Evolutionary conservation across 768 basidiomycete species (phyloP).

Genomic region (Boletus rubroflammeus): DNA sequence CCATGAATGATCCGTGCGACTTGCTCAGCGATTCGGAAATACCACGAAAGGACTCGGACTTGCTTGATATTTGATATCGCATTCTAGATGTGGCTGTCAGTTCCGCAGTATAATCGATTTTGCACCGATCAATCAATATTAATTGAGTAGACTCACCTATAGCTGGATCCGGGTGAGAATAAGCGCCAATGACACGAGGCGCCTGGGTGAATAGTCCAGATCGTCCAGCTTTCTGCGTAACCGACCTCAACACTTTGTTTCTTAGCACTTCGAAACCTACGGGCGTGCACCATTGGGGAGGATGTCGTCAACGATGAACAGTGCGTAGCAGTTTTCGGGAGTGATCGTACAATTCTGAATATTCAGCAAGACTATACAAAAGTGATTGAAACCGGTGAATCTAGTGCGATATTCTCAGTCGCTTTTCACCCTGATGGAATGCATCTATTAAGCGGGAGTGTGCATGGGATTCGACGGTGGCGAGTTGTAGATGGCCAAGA

Average conservation of each 20-base stretch:
- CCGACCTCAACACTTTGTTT: not conserved
- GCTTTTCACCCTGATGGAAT: not conserved
- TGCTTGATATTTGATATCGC: too few species aligned
- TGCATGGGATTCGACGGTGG: not conserved
- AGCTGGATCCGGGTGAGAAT: too few species aligned
- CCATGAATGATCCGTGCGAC: too few species aligned
- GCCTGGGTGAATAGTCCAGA: not conserved
- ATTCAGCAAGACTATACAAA: not conserved
- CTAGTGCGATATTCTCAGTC: not conserved
- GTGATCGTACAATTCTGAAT: not conserved
- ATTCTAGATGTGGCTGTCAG: too few species aligned
- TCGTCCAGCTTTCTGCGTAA: not conserved
- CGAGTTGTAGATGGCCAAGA: not conserved
- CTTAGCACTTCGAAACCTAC: not conserved
- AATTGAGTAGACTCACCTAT: too few species aligned
- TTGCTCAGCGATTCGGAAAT: too few species aligned
- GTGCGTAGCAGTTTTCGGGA: not conserved
- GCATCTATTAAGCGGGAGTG: not conserved
- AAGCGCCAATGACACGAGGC: not conserved
- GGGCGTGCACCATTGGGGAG: not conserved
- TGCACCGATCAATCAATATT: too few species aligned
- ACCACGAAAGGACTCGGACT: too few species aligned
- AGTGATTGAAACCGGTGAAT: not conserved
- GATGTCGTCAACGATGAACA: not conserved
- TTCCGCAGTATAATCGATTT: too few species aligned